These are phyloP conservation scores for Westerdykella aurantiaca DNA, from an alignment of 2,329 filamentous ascomycete genomes.

Conservation along the genomic window DNA sequence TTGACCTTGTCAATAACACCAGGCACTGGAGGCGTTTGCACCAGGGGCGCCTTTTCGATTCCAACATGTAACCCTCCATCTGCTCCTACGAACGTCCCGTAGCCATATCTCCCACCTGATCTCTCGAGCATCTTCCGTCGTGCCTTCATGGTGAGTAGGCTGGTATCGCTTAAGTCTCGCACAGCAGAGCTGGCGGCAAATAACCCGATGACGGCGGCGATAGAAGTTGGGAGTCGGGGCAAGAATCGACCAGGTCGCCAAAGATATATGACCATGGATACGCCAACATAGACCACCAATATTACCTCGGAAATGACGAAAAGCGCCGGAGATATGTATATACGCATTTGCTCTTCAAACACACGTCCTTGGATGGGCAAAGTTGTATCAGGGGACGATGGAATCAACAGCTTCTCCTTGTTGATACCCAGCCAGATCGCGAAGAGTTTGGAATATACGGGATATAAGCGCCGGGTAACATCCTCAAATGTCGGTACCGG, in stretches of 20 bases:
- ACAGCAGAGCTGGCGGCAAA: constrained; percentile 46
- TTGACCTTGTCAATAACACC: no score
- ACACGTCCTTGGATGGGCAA: no score
- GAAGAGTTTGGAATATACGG: constrained; percentile 38
- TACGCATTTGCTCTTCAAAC: no score
- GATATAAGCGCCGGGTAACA: constrained; percentile 15
- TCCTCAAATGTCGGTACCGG: constrained; percentile 30
- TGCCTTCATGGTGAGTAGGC: constrained; percentile 14
- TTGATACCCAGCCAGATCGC: constrained; percentile 44
- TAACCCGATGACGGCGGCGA: constrained; percentile 46
- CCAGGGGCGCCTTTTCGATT: constrained; percentile 49
- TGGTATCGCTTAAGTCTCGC: constrained; percentile 34
- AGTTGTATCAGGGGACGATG: no score
- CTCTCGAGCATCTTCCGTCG: constrained; percentile 13
- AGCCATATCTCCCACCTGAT: constrained; percentile 38
- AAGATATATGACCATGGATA: constrained; percentile 42
- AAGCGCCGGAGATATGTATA: no score
- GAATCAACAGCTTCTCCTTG: constrained; percentile 37
- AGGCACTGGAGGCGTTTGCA: no score
- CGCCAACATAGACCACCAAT: constrained; percentile 43
- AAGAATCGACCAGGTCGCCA: constrained; percentile 41
- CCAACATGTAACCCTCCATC: constrained; percentile 49
- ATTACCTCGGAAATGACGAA: constrained; percentile 48
- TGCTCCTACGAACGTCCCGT: constrained; percentile 45
- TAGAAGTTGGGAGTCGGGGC: constrained; percentile 47